Percentiles rank a stretch among this genome's conserved stretches.
Evolutionary conservation across 306 rosid genomes (phyloP).

Genomic region (Quillaja saponaria): DNA sequence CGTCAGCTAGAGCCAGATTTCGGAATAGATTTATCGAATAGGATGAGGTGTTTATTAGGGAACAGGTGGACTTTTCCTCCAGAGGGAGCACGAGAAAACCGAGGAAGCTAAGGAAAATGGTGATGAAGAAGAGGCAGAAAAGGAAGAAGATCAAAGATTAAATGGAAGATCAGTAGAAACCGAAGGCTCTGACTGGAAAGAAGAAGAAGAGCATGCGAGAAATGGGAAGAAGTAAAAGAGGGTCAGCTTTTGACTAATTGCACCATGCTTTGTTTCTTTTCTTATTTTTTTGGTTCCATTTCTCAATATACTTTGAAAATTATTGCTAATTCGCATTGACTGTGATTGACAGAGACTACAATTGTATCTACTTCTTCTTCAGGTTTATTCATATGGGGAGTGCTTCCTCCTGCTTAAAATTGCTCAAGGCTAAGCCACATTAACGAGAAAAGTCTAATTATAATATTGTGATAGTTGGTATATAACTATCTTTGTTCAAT

Average conservation of each 20-base stretch:
- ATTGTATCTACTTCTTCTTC: not conserved
- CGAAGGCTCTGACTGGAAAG: slow-evolving; percentile 35
- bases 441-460: not conserved
- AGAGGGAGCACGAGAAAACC: slow-evolving; percentile 37
- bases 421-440: slow-evolving; percentile 11
- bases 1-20: slow-evolving; percentile 70
- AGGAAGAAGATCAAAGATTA: slow-evolving; percentile 13
- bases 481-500: not conserved
- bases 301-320: slow-evolving; percentile 8
- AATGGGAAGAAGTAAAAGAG: slow-evolving; percentile 43
- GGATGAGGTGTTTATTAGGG: slow-evolving; percentile 66
- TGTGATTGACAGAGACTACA: not conserved
- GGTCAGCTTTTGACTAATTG: slow-evolving; percentile 46
- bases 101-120: slow-evolving; percentile 16
- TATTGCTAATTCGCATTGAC: slow-evolving; percentile 6
- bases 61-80: slow-evolving; percentile 76
- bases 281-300: not conserved
- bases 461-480: not conserved
- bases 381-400: slow-evolving; percentile 13
- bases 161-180: slow-evolving; percentile 34
- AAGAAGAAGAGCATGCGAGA: slow-evolving; percentile 30
- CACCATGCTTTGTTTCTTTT: not conserved
- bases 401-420: not conserved
- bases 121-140: slow-evolving; percentile 24
- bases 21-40: slow-evolving; percentile 64